These are phyloP conservation scores for Nigrograna mackinnonii DNA, from an alignment of 2,329 filamentous ascomycete species.

Conservation along the genomic window DNA sequence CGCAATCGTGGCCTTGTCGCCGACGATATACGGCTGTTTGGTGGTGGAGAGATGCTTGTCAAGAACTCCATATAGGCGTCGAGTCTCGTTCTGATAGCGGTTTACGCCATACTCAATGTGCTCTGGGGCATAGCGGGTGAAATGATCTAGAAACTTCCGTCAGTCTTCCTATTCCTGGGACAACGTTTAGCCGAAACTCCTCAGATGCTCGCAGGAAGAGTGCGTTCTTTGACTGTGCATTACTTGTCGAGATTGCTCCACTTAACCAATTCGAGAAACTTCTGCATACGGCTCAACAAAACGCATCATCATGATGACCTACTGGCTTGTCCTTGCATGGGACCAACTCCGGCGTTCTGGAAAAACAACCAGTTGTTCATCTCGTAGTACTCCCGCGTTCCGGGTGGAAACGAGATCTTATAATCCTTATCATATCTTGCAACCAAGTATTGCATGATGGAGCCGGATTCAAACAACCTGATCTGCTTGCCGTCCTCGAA, in stretches of 20 bases:
- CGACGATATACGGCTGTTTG: slow-evolving; percentile 58
- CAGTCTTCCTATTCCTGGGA: too few species aligned
- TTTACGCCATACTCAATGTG: slow-evolving; percentile 81
- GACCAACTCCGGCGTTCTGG: slow-evolving; percentile 62
- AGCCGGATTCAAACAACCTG: slow-evolving; percentile 79
- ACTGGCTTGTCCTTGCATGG: slow-evolving; percentile 77
- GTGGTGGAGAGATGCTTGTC: slow-evolving; percentile 67
- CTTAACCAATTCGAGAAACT: background rate
- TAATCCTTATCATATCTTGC: slow-evolving; percentile 80
- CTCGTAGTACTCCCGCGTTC: slow-evolving; percentile 76
- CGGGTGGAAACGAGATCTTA: slow-evolving; percentile 79
- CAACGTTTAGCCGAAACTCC: too few species aligned
- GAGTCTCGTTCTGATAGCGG: slow-evolving; percentile 80
- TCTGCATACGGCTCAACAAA: background rate
- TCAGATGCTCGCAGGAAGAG: too few species aligned
- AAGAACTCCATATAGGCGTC: slow-evolving; percentile 78
- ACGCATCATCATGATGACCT: slow-evolving; percentile 12
- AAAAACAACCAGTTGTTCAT: slow-evolving; percentile 69
- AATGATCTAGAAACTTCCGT: too few species aligned
- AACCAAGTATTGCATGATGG: slow-evolving; percentile 82
- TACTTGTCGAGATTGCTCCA: background rate
- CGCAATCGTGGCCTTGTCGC: slow-evolving; percentile 64
- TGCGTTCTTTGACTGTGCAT: background rate
- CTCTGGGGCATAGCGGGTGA: slow-evolving; percentile 79
- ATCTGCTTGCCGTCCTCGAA: slow-evolving; percentile 74